Percentiles rank a stretch among this genome's conserved stretches.
phyloP scores from a whole-genome alignment of 1,284 basidiomycete species.

The Flammula alnicola region DNA sequence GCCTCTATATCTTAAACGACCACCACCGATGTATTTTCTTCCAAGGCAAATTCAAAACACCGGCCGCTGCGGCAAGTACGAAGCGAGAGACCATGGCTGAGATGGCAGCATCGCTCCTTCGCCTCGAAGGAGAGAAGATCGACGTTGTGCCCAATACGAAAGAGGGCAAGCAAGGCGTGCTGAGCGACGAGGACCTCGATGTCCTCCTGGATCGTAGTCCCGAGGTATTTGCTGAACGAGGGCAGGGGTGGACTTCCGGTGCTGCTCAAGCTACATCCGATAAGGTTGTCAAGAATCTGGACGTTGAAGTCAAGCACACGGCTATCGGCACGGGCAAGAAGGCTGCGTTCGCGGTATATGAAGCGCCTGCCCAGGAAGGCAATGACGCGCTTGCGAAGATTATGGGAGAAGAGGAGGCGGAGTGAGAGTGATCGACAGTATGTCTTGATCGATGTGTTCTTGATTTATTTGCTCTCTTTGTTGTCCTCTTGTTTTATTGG shows the following conservation, averaged over 20 bases:
- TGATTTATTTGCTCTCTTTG: too few species aligned
- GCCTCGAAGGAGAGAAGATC: constrained; percentile 88
- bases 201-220: constrained; percentile 82
- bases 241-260: constrained; percentile 75
- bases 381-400: constrained; percentile 77
- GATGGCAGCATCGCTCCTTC: constrained; percentile 80
- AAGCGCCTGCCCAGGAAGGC: constrained; percentile 70
- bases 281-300: constrained; percentile 23
- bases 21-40: constrained; percentile 10
- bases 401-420: constrained; percentile 54
- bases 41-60: constrained; percentile 80
- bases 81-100: constrained; percentile 73
- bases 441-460: too few species aligned
- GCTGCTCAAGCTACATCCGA: constrained; percentile 6
- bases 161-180: constrained; percentile 70
- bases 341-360: constrained; percentile 85
- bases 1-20: constrained; percentile 2
- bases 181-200: constrained; percentile 82
- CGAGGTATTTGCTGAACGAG: constrained; percentile 78
- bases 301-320: too few species aligned
- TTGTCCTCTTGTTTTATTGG: neutral
- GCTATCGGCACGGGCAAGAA: constrained; percentile 45
- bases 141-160: constrained; percentile 80
- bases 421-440: too few species aligned
- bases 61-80: constrained; percentile 52